phyloP scores from a whole-genome alignment of 2,329 filamentous ascomycete species.

The Paracamarosporium sp. region DNA sequence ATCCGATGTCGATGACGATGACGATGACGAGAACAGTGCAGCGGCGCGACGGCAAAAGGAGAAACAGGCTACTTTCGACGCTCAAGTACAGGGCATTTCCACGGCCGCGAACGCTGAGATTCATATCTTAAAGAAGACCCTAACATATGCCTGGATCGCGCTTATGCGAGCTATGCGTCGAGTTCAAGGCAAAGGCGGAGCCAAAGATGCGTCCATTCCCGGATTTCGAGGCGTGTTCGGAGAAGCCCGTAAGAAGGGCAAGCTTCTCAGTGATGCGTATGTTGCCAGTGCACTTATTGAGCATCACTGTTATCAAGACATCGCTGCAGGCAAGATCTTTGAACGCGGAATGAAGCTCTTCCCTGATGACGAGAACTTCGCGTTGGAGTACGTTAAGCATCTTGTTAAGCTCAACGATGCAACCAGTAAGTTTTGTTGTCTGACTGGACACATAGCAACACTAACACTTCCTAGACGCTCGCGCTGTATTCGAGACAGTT shows the following conservation, averaged over 20 bases:
- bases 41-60: conserved; percentile 43
- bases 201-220: conserved; percentile 61
- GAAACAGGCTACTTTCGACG: conserved; percentile 60
- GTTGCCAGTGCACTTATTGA: conserved; percentile 92
- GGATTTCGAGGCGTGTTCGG: conserved; percentile 89
- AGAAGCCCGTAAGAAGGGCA: conserved; percentile 84
- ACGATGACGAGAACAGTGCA: conserved; percentile 55
- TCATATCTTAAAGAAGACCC: conserved; percentile 78
- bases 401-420: conserved; percentile 90
- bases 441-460: conserved; percentile 10
- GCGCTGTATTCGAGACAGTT: conserved; percentile 94
- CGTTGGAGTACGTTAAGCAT: conserved; percentile 95
- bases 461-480: conserved; percentile 69
- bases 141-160: conserved; percentile 95
- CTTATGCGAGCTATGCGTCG: conserved; percentile 93
- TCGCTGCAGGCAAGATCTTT: conserved; percentile 91
- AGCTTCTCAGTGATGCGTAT: conserved; percentile 93
- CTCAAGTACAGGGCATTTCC: conserved; percentile 64
- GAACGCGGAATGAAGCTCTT: conserved; percentile 93
- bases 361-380: conserved; percentile 90
- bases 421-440: conserved; percentile 71
- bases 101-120: conserved; percentile 76
- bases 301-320: conserved; percentile 94
- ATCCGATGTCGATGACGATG: conserved; percentile 54
- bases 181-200: conserved; percentile 79